Percentiles rank a stretch among this genome's conserved stretches.
Evolutionary conservation across 2,329 filamentous ascomycete genomes (phyloP).

Genomic region (Aspergillus flavus): DNA sequence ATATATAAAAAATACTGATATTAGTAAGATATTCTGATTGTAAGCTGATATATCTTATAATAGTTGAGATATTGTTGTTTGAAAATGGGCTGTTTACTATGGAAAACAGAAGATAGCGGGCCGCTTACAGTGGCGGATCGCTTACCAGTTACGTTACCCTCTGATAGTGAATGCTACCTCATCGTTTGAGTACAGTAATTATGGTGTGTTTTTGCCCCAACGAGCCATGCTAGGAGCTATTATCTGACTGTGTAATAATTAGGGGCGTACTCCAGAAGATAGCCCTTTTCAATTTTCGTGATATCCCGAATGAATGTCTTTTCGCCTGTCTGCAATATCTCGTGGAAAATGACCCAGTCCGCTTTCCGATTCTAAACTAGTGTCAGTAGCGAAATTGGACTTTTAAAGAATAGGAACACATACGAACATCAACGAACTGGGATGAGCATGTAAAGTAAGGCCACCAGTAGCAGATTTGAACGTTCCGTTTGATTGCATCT

Average conservation of each 20-base stretch:
- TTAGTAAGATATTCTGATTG: too few species aligned
- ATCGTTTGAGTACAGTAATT: background rate
- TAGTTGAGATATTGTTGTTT: too few species aligned
- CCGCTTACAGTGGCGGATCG: background rate
- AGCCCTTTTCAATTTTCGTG: constrained; percentile 91
- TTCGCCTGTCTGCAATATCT: constrained; percentile 82
- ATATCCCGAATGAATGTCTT: constrained; percentile 92
- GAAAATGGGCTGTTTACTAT: too few species aligned
- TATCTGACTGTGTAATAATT: constrained; percentile 71
- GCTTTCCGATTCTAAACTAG: constrained; percentile 74
- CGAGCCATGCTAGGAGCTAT: background rate
- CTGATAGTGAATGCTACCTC: background rate
- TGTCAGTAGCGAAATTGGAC: constrained; percentile 15
- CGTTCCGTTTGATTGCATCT: constrained; percentile 90
- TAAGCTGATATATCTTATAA: too few species aligned
- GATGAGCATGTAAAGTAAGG: constrained; percentile 81
- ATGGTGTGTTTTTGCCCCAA: background rate
- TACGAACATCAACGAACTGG: constrained; percentile 86
- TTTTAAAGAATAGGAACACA: constrained; percentile 31
- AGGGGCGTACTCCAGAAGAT: constrained; percentile 85
- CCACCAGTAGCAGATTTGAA: constrained; percentile 84
- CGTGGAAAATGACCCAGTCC: constrained; percentile 95
- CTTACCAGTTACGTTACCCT: background rate
- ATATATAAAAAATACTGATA: too few species aligned
- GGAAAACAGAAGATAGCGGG: too few species aligned